Percentiles rank a stretch among this genome's conserved stretches.
Evolutionary conservation across 345 rosid species (phyloP).

Genomic region (Hypericum androsaemum): DNA sequence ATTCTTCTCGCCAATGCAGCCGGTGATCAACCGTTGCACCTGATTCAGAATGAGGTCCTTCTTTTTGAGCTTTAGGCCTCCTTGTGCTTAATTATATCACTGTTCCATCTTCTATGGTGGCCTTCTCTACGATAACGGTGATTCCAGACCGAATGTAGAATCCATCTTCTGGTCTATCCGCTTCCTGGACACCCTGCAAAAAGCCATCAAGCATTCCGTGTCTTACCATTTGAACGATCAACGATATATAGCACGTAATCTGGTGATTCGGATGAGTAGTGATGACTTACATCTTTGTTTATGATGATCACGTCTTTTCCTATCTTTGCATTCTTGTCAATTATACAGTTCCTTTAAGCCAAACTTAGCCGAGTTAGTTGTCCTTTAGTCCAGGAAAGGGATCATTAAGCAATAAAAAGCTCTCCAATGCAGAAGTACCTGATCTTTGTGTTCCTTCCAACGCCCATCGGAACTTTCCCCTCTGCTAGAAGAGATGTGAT

Average conservation of each 20-base stretch:
- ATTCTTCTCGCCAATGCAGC: too few species aligned
- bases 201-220: background rate
- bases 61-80: too few species aligned
- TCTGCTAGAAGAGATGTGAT: conserved; percentile 83
- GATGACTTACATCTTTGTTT: conserved; percentile 59
- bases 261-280: too few species aligned
- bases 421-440: conserved; percentile 24
- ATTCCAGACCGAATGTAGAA: conserved; percentile 74
- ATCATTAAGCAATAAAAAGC: background rate
- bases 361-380: background rate
- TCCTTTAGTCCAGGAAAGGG: background rate
- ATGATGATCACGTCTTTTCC: conserved; percentile 70
- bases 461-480: conserved; percentile 80
- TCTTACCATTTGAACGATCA: too few species aligned
- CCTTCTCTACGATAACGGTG: conserved; percentile 67
- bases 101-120: conserved; percentile 70
- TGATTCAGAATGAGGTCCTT: too few species aligned
- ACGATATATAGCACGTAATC: too few species aligned
- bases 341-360: conserved; percentile 67
- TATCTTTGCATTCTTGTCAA: conserved; percentile 88
- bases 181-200: conserved; percentile 70
- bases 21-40: too few species aligned
- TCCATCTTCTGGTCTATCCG: conserved; percentile 70
- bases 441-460: conserved; percentile 75
- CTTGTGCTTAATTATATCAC: conserved; percentile 34